Conservation (phyloP, 1,284 basidiomycete species). For the Vanrija sp. region DNA sequence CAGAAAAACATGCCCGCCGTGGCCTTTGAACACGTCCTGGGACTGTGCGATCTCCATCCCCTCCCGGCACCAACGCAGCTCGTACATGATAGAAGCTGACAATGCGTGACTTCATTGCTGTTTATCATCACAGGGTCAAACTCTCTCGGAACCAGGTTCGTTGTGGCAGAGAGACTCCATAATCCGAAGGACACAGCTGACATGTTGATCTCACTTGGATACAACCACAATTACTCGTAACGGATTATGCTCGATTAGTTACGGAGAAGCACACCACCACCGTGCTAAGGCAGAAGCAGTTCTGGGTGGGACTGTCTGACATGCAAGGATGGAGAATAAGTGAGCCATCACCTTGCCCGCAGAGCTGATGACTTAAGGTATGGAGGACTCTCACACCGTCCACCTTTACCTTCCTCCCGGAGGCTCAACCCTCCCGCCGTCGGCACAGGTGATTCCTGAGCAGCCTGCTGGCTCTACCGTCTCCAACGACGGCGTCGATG, state of each 20-base stretch:
- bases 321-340: constrained; percentile 99
- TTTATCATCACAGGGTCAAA: constrained; percentile 42
- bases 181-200: background rate
- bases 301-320: constrained; percentile 80
- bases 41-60: background rate
- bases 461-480: constrained; percentile 47
- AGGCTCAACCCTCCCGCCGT: constrained; percentile 9
- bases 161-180: background rate
- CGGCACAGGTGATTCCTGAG: constrained; percentile 53
- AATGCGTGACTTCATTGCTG: background rate
- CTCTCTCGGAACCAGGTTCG: constrained; percentile 49
- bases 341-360: constrained; percentile 53
- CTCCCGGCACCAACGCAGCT: background rate
- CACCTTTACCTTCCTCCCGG: constrained; percentile 56
- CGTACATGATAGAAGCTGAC: background rate
- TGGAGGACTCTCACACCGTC: constrained; percentile 97
- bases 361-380: constrained; percentile 51
- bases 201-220: background rate
- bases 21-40: too few species aligned
- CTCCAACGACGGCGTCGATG: constrained; percentile 54
- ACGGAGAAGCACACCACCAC: constrained; percentile 79
- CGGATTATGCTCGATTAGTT: constrained; percentile 38
- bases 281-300: constrained; percentile 69
- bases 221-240: too few species aligned
- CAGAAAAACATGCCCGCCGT: too few species aligned